phyloP scores from a whole-genome alignment of 176 grass and related monocot species.

The Carex parvula region DNA sequence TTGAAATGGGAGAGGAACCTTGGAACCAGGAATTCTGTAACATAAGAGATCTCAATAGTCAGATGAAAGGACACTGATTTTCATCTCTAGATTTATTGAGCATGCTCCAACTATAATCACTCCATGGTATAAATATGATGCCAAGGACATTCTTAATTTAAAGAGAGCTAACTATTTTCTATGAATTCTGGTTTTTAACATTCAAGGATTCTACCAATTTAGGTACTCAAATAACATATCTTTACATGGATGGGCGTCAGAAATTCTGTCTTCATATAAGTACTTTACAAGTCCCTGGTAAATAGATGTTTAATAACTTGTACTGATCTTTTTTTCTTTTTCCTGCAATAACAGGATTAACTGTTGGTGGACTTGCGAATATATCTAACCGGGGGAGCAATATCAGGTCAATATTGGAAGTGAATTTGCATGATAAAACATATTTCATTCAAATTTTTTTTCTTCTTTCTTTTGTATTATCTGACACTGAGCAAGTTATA shows the following conservation, averaged over 20 bases:
- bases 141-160: not conserved
- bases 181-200: not conserved
- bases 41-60: not conserved
- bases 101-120: not conserved
- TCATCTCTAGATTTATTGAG: not conserved
- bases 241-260: not conserved
- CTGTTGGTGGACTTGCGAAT: constrained; percentile 83
- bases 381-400: constrained; percentile 77
- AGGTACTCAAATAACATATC: not conserved
- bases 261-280: not conserved
- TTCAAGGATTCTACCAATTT: not conserved
- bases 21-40: not conserved
- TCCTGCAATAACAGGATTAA: constrained; percentile 48
- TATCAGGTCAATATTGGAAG: constrained; percentile 50
- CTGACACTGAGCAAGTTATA: constrained; percentile 16
- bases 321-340: constrained; percentile 11
- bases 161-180: not conserved
- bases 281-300: not conserved
- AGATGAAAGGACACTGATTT: not conserved
- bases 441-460: not conserved
- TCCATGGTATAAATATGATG: not conserved
- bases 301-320: not conserved
- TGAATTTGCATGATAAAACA: not conserved
- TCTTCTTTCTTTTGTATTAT: constrained; percentile 1
- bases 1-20: not conserved